These are phyloP conservation scores for Multifurca ochricompacta DNA, from an alignment of 768 basidiomycete genomes.

Conservation along the genomic window DNA sequence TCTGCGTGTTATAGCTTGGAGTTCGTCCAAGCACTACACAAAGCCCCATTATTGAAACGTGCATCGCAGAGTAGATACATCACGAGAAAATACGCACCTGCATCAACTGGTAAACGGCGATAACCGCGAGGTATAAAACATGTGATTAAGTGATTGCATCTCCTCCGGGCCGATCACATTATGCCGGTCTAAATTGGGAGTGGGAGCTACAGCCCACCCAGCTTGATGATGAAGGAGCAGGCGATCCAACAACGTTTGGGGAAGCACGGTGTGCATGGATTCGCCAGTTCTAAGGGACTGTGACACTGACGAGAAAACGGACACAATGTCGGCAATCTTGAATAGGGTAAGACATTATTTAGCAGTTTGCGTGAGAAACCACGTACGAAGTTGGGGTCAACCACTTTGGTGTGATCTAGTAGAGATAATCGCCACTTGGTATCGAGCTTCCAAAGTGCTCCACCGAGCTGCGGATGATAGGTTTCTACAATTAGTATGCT, in stretches of 20 bases:
- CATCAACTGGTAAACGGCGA: slow-evolving; percentile 14
- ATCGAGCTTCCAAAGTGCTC: slow-evolving; percentile 38
- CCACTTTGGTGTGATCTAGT: slow-evolving; percentile 38
- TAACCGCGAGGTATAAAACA: slow-evolving; percentile 16
- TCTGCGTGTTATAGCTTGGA: slow-evolving; percentile 9
- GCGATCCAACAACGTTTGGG: slow-evolving; percentile 17
- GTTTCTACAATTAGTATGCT: background rate
- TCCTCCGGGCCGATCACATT: slow-evolving; percentile 8
- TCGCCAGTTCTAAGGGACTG: slow-evolving; percentile 18
- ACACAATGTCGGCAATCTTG: slow-evolving; percentile 38
- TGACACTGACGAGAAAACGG: slow-evolving; percentile 26
- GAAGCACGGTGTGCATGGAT: slow-evolving; percentile 19
- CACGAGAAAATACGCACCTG: slow-evolving; percentile 9
- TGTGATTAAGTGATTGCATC: slow-evolving; percentile 12
- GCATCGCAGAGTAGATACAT: background rate
- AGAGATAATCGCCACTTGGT: slow-evolving; percentile 34
- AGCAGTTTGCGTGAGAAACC: background rate
- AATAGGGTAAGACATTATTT: background rate
- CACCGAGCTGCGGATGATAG: slow-evolving; percentile 28
- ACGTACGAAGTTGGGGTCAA: slow-evolving; percentile 48
- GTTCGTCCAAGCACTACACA: slow-evolving; percentile 17
- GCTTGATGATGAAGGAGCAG: slow-evolving; percentile 7
- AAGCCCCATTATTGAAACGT: no score
- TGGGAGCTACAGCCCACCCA: background rate
- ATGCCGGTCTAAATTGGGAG: background rate